Percentiles rank a stretch among this genome's conserved stretches.
These are phyloP conservation scores for Syzygium oleosum DNA, from an alignment of 345 rosid genomes.

Conservation along the genomic window DNA sequence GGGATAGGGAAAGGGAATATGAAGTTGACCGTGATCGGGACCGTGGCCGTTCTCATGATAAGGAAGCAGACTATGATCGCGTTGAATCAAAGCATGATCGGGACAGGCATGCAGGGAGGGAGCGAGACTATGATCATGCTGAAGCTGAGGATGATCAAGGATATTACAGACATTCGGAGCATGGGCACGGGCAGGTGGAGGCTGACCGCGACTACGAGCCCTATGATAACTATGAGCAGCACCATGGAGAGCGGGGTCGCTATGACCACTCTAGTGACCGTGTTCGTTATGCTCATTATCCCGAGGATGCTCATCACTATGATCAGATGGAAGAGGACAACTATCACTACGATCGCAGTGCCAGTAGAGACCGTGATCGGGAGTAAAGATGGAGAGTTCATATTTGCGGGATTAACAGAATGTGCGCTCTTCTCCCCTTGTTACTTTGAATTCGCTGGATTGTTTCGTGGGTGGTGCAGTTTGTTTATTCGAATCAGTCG, in stretches of 20 bases:
- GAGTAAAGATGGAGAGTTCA: constrained; percentile 18
- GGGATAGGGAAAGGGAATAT: constrained; percentile 37
- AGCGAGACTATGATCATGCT: constrained; percentile 43
- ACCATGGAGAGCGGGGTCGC: constrained; percentile 41
- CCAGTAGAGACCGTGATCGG: constrained; percentile 25
- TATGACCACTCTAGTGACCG: constrained; percentile 51
- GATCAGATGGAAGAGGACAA: constrained; percentile 58
- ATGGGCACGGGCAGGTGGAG: constrained; percentile 41
- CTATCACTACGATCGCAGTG: constrained; percentile 40
- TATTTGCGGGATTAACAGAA: background rate
- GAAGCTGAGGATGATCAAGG: constrained; percentile 45
- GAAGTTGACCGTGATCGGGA: constrained; percentile 52
- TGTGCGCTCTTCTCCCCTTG: background rate
- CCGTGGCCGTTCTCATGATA: constrained; percentile 49
- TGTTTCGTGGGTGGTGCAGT: background rate
- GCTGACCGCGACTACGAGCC: constrained; percentile 37
- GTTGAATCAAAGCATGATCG: constrained; percentile 53
- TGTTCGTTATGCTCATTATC: constrained; percentile 29
- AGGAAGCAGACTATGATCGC: constrained; percentile 51
- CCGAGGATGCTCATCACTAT: constrained; percentile 14
- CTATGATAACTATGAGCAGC: constrained; percentile 54
- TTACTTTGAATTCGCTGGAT: background rate
- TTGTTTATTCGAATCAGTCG: background rate
- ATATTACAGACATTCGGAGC: constrained; percentile 37
- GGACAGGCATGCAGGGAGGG: constrained; percentile 31